Conservation (phyloP, 768 basidiomycete genomes). For the Mycena epipterygia region DNA sequence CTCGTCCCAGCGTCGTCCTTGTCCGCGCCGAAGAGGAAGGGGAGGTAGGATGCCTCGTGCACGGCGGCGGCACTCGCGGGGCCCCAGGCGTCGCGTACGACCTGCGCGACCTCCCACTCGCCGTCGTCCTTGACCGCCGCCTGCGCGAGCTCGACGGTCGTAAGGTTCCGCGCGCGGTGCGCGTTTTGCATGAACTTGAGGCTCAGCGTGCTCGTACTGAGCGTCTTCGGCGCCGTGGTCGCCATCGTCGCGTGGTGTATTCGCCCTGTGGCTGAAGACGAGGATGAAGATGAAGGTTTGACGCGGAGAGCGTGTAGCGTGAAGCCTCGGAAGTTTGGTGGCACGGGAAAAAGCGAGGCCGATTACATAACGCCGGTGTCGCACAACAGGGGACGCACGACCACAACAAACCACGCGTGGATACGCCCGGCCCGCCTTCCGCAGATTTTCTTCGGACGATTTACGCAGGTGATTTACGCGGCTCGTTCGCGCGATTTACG, state of each 20-base stretch:
- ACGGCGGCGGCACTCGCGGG: conserved; percentile 42
- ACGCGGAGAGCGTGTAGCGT: no score
- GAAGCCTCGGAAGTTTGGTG: no score
- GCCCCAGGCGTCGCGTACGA: conserved; percentile 69
- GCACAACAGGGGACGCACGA: background rate
- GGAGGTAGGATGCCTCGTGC: conserved; percentile 75
- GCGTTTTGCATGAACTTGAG: conserved; percentile 84
- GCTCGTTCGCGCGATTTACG: no score
- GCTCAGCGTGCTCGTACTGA: conserved; percentile 75
- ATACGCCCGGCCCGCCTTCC: conserved; percentile 3
- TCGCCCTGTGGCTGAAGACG: no score
- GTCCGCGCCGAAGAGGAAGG: conserved; percentile 68
- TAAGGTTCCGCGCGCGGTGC: conserved; percentile 64
- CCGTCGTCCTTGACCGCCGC: conserved; percentile 70
- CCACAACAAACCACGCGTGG: background rate
- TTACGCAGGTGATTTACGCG: no score
- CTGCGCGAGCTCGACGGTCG: conserved; percentile 63
- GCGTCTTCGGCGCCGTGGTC: conserved; percentile 55
- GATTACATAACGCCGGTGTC: background rate
- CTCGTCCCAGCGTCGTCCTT: background rate
- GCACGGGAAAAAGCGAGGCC: background rate
- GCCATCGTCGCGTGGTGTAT: background rate
- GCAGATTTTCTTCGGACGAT: conserved; percentile 17
- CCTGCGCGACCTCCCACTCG: conserved; percentile 72
- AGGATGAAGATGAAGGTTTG: no score